Evolutionary conservation across 2,329 filamentous ascomycete species (phyloP).

Genomic region (Fusarium sp.): DNA sequence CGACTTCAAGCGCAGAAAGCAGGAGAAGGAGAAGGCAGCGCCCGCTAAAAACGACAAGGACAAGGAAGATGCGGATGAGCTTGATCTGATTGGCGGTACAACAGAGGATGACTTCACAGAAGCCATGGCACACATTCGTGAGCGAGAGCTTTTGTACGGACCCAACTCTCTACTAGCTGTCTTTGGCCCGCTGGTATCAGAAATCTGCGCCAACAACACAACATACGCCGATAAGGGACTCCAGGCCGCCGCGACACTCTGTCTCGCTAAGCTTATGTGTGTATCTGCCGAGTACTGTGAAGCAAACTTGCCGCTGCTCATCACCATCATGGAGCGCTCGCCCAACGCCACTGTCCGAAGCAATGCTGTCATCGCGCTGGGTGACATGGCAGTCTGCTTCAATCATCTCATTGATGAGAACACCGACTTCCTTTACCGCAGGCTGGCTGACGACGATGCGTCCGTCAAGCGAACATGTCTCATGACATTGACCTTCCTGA

Average conservation of each 20-base stretch:
- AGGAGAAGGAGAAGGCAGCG: conserved; percentile 79
- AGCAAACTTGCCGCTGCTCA: conserved; percentile 87
- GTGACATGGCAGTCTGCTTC: conserved; percentile 99
- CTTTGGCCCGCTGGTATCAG: conserved; percentile 90
- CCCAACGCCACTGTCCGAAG: conserved; percentile 91
- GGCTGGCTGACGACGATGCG: conserved; percentile 86
- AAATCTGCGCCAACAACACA: conserved; percentile 95
- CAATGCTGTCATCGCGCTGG: conserved; percentile 95
- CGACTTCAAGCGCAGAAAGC: conserved; percentile 96
- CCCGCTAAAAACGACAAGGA: conserved; percentile 60
- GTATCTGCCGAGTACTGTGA: conserved; percentile 97
- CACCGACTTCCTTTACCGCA: conserved; percentile 95
- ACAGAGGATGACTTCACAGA: conserved; percentile 94
- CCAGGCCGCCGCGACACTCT: conserved; percentile 92
- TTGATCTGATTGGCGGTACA: conserved; percentile 96
- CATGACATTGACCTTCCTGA: conserved; percentile 98
- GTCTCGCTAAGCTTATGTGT: conserved; percentile 98
- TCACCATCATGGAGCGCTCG: conserved; percentile 97
- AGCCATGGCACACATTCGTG: conserved; percentile 83
- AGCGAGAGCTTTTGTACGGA: conserved; percentile 84
- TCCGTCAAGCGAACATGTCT: conserved; percentile 97
- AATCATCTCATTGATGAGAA: conserved; percentile 99
- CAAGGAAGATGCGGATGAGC: conserved; percentile 80
- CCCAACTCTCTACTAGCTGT: conserved; percentile 84
- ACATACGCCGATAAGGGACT: conserved; percentile 89